A percentile compares a stretch with the other conserved stretches of the same genome.
These are phyloP conservation scores for Epichloe gansuensis DNA, from an alignment of 2,329 filamentous ascomycete genomes.

Conservation along the genomic window DNA sequence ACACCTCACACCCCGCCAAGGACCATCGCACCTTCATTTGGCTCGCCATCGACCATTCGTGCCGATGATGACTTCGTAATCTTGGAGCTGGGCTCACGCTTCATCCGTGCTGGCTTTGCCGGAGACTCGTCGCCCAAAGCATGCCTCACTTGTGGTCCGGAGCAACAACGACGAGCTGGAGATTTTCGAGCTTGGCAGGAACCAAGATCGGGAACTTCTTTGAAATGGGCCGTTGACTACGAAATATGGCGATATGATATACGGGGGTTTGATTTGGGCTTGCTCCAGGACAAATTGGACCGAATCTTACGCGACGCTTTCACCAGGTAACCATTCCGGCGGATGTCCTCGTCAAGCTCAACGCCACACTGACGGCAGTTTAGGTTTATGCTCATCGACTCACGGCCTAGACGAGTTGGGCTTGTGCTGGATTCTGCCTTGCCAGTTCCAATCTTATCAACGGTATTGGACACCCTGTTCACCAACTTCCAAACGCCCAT, in stretches of 20 bases:
- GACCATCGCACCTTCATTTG: constrained; percentile 40
- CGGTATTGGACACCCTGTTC: constrained; percentile 67
- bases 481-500: constrained; percentile 65
- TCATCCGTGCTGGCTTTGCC: constrained; percentile 71
- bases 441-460: constrained; percentile 65
- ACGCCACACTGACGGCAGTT: not conserved
- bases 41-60: constrained; percentile 47
- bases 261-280: constrained; percentile 56
- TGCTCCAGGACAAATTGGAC: constrained; percentile 81
- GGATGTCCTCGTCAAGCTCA: not conserved
- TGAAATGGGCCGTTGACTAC: constrained; percentile 48
- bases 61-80: constrained; percentile 77
- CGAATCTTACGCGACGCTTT: constrained; percentile 69
- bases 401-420: constrained; percentile 60
- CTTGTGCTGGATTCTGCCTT: constrained; percentile 67
- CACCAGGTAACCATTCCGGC: constrained; percentile 45
- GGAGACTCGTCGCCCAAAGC: constrained; percentile 69
- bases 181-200: constrained; percentile 64
- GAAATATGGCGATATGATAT: constrained; percentile 75
- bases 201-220: constrained; percentile 31
- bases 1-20: constrained; percentile 51
- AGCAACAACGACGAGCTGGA: constrained; percentile 63
- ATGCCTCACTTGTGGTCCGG: constrained; percentile 57
- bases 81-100: constrained; percentile 69
- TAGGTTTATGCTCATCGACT: constrained; percentile 56